These are phyloP conservation scores for Prunus padus DNA, from an alignment of 306 rosid species.

Conservation along the genomic window DNA sequence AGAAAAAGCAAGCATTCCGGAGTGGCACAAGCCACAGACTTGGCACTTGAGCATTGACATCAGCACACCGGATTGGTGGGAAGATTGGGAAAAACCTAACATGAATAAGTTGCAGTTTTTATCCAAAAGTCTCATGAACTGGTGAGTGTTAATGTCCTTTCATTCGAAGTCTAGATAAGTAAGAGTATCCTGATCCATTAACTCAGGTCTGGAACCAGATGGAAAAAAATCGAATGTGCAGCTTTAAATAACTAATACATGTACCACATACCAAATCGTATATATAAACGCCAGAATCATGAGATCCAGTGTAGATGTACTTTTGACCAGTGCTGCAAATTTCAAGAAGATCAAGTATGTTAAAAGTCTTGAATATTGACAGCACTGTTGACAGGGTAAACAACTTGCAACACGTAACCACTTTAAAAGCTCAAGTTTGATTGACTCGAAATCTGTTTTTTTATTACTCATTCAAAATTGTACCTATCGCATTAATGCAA, in stretches of 20 bases:
- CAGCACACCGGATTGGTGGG: not conserved
- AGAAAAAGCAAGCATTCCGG: not conserved
- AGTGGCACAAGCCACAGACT: constrained; percentile 6
- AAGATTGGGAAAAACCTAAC: not conserved
- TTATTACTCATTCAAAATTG: not conserved
- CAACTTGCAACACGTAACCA: not conserved
- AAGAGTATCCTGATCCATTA: not conserved
- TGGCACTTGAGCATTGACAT: not conserved
- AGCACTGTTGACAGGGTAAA: not conserved
- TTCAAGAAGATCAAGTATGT: constrained; percentile 7
- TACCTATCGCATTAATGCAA: not conserved
- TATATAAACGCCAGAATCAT: constrained; percentile 62
- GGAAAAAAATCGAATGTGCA: not conserved
- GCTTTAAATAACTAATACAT: not conserved
- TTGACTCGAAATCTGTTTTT: not conserved
- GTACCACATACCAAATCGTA: constrained; percentile 84
- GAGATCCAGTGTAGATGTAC: constrained; percentile 92
- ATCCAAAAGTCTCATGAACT: not conserved
- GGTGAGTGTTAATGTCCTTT: not conserved
- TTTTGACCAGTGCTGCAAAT: constrained; percentile 93
- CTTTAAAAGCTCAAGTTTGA: not conserved
- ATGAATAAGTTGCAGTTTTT: not conserved
- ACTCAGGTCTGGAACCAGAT: constrained; percentile 4
- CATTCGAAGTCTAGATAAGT: not conserved
- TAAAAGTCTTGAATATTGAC: not conserved